These are phyloP conservation scores for Oryza nivara DNA, from an alignment of 176 grass and related monocot species.

Conservation along the genomic window DNA sequence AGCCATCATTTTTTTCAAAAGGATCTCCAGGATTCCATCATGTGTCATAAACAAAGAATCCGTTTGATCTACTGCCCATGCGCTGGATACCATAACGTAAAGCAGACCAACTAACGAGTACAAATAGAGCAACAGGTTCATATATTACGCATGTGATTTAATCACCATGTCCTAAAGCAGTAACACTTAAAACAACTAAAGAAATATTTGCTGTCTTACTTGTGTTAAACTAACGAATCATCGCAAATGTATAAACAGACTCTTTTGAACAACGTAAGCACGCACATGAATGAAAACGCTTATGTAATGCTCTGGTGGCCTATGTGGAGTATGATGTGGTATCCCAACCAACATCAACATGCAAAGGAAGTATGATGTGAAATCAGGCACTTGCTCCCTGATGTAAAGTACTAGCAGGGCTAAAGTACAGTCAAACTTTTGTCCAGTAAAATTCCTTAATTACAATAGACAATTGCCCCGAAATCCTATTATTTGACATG, in stretches of 20 bases:
- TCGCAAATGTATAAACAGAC: constrained; percentile 6
- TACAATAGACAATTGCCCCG: background rate
- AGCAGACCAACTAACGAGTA: constrained; percentile 26
- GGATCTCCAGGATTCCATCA: background rate
- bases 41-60: constrained; percentile 14
- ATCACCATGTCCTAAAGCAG: constrained; percentile 20
- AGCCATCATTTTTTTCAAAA: background rate
- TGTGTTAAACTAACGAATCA: constrained; percentile 24
- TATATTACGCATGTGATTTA: background rate
- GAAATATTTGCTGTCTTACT: constrained; percentile 9
- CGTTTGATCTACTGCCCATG: constrained; percentile 22
- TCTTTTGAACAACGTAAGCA: constrained; percentile 40
- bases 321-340: constrained; percentile 51
- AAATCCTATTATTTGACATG: constrained; percentile 30
- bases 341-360: constrained; percentile 12
- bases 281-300: constrained; percentile 20
- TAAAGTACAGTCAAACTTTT: background rate
- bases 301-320: constrained; percentile 9
- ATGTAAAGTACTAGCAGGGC: background rate
- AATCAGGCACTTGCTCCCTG: constrained; percentile 8
- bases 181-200: constrained; percentile 14
- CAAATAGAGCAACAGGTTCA: background rate
- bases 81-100: constrained; percentile 57
- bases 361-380: background rate
- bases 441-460: constrained; percentile 3